phyloP scores from a whole-genome alignment of 1,284 basidiomycete species.

The Leccinum subrobustum region DNA sequence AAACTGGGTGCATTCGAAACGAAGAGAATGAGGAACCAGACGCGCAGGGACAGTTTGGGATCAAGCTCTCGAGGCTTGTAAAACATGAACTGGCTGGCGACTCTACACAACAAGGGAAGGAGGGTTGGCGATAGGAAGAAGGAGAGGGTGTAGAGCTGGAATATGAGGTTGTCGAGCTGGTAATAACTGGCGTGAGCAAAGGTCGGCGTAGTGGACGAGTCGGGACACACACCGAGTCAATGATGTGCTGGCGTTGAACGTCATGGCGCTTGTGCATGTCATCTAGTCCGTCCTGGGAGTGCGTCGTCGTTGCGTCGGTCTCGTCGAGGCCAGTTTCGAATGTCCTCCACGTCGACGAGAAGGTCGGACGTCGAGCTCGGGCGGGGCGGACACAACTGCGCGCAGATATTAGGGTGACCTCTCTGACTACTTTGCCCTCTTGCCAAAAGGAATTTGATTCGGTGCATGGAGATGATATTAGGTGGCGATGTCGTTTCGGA shows the following conservation, averaged over 20 bases:
- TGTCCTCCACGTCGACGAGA: background rate
- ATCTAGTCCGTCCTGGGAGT: constrained; percentile 39
- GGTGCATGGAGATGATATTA: constrained; percentile 9
- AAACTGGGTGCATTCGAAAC: constrained; percentile 57
- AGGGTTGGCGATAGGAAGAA: constrained; percentile 73
- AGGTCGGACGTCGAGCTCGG: background rate
- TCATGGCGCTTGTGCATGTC: constrained; percentile 70
- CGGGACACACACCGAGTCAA: constrained; percentile 57
- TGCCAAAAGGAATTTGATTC: constrained; percentile 49
- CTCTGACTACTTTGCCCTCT: constrained; percentile 68
- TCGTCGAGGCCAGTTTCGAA: background rate
- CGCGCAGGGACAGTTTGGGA: constrained; percentile 55
- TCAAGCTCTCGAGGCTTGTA: constrained; percentile 64
- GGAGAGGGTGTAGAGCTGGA: constrained; percentile 70
- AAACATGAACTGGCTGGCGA: constrained; percentile 62
- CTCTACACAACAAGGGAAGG: constrained; percentile 51
- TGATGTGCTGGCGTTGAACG: constrained; percentile 74
- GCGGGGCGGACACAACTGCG: background rate
- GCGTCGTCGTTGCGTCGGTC: constrained; percentile 18
- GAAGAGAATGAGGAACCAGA: constrained; percentile 59
- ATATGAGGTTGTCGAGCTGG: constrained; percentile 67
- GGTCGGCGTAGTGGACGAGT: background rate
- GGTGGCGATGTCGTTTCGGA: constrained; percentile 47
- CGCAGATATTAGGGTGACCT: no score
- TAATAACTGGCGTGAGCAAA: constrained; percentile 16